phyloP scores from a whole-genome alignment of 495 filamentous ascomycete species.

The Penicillium bovifimosum region DNA sequence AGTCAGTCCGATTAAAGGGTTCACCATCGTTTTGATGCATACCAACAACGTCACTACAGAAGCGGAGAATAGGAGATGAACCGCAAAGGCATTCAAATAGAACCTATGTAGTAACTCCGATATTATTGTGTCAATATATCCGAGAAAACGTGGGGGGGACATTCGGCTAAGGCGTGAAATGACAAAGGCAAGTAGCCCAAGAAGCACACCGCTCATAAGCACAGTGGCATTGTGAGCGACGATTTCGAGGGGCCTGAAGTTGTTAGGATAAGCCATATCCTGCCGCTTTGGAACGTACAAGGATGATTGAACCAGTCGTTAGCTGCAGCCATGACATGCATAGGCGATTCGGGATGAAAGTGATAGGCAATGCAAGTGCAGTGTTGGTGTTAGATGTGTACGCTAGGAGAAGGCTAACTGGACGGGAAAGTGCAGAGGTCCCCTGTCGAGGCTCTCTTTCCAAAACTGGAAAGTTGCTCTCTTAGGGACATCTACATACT shows the following conservation, averaged over 20 bases:
- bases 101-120: no score
- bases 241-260: neutral
- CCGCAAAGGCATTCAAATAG: neutral
- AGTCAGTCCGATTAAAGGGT: neutral
- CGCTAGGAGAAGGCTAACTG: no score
- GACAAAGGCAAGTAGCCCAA: neutral
- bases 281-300: neutral
- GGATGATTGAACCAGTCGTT: neutral
- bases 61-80: neutral
- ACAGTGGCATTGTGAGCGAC: slow-evolving; percentile 2
- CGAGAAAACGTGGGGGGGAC: neutral
- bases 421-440: no score
- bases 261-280: neutral
- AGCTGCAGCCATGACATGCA: slow-evolving; percentile 7
- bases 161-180: neutral
- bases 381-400: neutral
- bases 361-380: neutral
- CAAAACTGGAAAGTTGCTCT: neutral
- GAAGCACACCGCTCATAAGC: slow-evolving; percentile 4
- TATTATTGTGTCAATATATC: neutral
- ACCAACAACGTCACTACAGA: neutral
- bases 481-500: neutral
- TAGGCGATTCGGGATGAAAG: neutral
- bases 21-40: neutral
- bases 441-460: neutral